These are phyloP conservation scores for Backusella westeae DNA, from an alignment of 192 early-diverging fungal species.

Conservation along the genomic window DNA sequence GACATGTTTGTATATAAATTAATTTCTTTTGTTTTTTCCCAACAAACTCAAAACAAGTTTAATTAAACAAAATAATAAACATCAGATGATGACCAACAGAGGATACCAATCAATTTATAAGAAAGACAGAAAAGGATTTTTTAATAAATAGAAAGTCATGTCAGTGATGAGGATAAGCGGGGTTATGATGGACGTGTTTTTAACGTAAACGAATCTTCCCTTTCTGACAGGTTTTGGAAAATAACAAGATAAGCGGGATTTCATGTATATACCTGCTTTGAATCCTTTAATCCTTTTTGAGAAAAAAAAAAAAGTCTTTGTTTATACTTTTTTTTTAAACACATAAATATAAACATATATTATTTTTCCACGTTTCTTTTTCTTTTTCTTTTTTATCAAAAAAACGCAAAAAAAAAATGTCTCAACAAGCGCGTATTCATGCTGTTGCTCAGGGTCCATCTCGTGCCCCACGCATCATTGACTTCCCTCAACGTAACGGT, in stretches of 20 bases:
- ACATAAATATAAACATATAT: background rate
- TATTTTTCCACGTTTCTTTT: background rate
- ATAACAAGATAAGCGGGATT: background rate
- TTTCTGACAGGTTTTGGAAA: background rate
- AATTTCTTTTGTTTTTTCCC: background rate
- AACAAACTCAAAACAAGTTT: background rate
- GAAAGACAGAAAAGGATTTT: too few relatives aligned
- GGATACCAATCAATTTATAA: too few relatives aligned
- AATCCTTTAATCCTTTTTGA: background rate
- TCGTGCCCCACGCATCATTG: conserved; percentile 67
- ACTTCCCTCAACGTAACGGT: conserved; percentile 75
- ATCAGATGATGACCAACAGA: background rate
- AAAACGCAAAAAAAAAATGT: conserved; percentile 14
- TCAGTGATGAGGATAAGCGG: background rate
- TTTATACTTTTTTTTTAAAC: background rate
- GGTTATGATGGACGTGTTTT: background rate
- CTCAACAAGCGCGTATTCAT: conserved; percentile 46
- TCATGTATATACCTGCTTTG: background rate
- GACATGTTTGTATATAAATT: too few relatives aligned
- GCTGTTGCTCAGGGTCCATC: conserved; percentile 52
- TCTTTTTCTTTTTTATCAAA: background rate
- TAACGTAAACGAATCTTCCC: background rate
- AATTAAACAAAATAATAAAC: background rate
- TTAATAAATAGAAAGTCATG: background rate
- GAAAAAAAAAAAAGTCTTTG: background rate